Percentiles rank a stretch among this genome's conserved stretches.
These are phyloP conservation scores for Globisporangium viniferum DNA, from an alignment of 352 stramenopile genomes.

Conservation along the genomic window DNA sequence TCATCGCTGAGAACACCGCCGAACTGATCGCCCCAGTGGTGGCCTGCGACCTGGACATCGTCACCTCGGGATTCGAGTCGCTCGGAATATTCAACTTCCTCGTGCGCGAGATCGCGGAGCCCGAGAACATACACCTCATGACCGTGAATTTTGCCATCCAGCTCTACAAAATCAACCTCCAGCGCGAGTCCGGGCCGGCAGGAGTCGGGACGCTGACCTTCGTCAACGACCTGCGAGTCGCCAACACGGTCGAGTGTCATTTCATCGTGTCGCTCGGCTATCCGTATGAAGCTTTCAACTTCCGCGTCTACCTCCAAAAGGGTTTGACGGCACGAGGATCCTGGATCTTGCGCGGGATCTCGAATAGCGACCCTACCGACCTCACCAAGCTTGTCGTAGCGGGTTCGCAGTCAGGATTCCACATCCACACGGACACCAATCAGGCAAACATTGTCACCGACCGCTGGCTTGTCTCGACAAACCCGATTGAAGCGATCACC, in stretches of 20 bases:
- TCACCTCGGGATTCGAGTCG: neutral
- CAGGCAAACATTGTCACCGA: conserved; percentile 18
- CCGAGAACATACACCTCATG: conserved; percentile 18
- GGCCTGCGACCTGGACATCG: neutral
- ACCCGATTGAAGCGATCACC: conserved; percentile 9
- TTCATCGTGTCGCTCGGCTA: conserved; percentile 15
- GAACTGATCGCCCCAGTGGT: conserved; percentile 14
- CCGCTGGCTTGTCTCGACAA: conserved; percentile 6
- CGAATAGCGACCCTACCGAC: neutral
- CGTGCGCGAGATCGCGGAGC: conserved; percentile 9
- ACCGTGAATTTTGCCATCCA: conserved; percentile 16
- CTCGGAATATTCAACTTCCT: conserved; percentile 13
- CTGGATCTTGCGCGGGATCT: conserved; percentile 17
- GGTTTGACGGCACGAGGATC: conserved; percentile 5
- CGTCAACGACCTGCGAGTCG: conserved; percentile 15
- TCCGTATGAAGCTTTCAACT: conserved; percentile 11
- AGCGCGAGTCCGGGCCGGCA: conserved; percentile 4
- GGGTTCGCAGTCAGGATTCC: conserved; percentile 14
- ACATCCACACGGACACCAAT: neutral
- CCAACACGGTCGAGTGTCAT: conserved; percentile 2
- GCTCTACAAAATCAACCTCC: conserved; percentile 14
- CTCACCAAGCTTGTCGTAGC: neutral
- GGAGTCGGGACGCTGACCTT: conserved; percentile 14
- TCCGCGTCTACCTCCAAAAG: conserved; percentile 9
- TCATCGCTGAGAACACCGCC: neutral